Percentiles rank a stretch among this genome's conserved stretches.
Evolutionary conservation across 805 yeast genomes (phyloP).

Genomic region (Candida oleophila): DNA sequence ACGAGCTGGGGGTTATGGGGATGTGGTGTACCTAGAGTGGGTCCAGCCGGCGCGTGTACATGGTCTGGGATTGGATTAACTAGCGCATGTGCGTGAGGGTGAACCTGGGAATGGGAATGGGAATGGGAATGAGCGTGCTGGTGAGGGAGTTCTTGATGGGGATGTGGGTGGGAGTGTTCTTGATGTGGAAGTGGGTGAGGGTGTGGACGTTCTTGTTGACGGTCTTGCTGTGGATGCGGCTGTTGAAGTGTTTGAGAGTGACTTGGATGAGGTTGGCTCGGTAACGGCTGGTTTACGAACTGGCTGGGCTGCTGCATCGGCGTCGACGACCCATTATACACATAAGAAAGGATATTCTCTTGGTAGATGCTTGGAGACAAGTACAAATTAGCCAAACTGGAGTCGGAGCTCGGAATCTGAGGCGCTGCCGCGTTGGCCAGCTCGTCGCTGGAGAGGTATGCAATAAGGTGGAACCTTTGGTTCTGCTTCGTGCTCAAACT

Average conservation of each 20-base stretch:
- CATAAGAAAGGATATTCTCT: conserved; percentile 14
- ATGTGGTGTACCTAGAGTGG: background rate
- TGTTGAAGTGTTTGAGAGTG: conserved; percentile 2
- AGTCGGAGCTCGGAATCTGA: conserved; percentile 24
- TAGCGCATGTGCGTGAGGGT: background rate
- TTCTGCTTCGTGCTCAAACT: conserved; percentile 52
- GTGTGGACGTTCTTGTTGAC: background rate
- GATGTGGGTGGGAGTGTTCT: conserved; percentile 7
- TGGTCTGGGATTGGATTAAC: background rate
- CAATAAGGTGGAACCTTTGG: conserved; percentile 59
- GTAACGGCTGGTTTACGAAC: conserved; percentile 7
- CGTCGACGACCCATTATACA: conserved; percentile 2
- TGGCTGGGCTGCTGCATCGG: background rate
- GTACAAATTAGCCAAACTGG: conserved; percentile 18
- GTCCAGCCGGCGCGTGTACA: background rate
- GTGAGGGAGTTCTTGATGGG: conserved; percentile 5
- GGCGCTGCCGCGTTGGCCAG: background rate
- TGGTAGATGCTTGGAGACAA: conserved; percentile 22
- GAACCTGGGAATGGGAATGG: background rate
- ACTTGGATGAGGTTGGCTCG: conserved; percentile 3
- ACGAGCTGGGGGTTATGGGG: background rate
- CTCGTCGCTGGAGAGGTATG: conserved; percentile 35
- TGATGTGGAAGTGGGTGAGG: conserved; percentile 4
- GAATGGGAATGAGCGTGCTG: too few species aligned
- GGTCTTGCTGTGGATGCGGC: background rate